Evolutionary conservation across 805 yeast genomes (phyloP).

Genomic region (Brettanomyces nanus): DNA sequence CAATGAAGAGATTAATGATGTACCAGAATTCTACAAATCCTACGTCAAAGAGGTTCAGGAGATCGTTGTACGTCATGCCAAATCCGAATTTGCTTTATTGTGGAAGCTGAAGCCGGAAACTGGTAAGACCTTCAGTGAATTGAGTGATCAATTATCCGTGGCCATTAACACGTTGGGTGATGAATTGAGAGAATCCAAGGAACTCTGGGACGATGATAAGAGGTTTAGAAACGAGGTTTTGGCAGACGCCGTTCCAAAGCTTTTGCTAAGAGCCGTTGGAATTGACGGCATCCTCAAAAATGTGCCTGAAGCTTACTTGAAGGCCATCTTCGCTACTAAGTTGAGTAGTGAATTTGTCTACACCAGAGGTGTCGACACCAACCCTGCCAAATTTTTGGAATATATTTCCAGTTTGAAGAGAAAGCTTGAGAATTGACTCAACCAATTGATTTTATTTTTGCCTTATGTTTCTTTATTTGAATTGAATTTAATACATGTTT

Average conservation of each 20-base stretch:
- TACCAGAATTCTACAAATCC: constrained; percentile 69
- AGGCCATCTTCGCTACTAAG: constrained; percentile 81
- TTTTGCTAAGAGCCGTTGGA: constrained; percentile 57
- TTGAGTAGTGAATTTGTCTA: constrained; percentile 82
- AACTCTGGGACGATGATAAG: constrained; percentile 76
- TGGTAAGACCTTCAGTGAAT: constrained; percentile 52
- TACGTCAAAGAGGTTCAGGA: constrained; percentile 81
- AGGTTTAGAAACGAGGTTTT: constrained; percentile 72
- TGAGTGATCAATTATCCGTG: constrained; percentile 62
- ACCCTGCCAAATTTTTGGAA: constrained; percentile 71
- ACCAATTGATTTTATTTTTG: no score
- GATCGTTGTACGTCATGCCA: constrained; percentile 69
- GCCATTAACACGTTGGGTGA: constrained; percentile 68
- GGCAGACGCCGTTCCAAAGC: constrained; percentile 66
- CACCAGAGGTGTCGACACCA: constrained; percentile 69
- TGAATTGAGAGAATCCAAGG: constrained; percentile 69
- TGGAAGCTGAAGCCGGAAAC: constrained; percentile 69
- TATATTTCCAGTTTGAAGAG: constrained; percentile 53
- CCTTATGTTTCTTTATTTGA: no score
- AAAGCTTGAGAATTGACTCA: constrained; percentile 19
- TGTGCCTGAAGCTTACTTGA: constrained; percentile 82
- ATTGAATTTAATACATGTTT: no score
- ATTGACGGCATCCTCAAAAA: constrained; percentile 60
- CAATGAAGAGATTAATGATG: constrained; percentile 38
- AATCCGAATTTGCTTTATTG: constrained; percentile 75